phyloP scores from a whole-genome alignment of 2,329 filamentous ascomycete genomes.

The Ophiosphaerella korrae region DNA sequence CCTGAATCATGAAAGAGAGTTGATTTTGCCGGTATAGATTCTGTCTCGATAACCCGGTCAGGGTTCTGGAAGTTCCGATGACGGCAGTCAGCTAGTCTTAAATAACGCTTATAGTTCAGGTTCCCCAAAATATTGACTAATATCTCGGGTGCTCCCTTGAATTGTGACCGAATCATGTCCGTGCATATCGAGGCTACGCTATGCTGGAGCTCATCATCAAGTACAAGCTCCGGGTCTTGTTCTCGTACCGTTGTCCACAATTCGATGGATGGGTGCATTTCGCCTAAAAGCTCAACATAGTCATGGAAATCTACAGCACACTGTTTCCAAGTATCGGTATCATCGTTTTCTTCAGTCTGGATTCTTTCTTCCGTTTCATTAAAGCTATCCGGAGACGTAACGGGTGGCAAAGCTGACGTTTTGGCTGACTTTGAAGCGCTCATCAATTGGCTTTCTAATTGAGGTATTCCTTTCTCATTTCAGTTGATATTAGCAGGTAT shows the following conservation, averaged over 20 bases:
- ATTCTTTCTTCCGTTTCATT: not conserved
- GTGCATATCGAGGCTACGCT: not conserved
- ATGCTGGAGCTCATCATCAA: not conserved
- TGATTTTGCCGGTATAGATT: not conserved
- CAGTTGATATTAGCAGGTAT: not conserved
- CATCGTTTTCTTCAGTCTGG: no score
- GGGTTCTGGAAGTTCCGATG: not conserved
- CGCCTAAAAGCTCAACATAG: slow-evolving; percentile 10
- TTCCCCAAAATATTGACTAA: not conserved
- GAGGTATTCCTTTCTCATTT: not conserved
- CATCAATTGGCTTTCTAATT: not conserved
- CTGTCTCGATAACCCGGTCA: not conserved
- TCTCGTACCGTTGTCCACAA: not conserved
- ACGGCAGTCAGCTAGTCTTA: not conserved
- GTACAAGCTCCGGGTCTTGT: not conserved
- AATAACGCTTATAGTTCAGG: not conserved
- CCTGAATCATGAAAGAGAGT: not conserved
- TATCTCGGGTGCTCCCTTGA: not conserved
- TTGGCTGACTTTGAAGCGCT: not conserved
- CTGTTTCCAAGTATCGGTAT: not conserved
- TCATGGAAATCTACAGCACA: slow-evolving; percentile 2
- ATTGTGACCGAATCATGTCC: not conserved
- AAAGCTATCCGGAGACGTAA: not conserved
- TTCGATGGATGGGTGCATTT: slow-evolving; percentile 7
- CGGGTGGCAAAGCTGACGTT: not conserved